Evolutionary conservation across 2,329 filamentous ascomycete genomes (phyloP), one percentile per base, ranked within the genome.

Genomic region (Juglanconis oblonga): DNA sequence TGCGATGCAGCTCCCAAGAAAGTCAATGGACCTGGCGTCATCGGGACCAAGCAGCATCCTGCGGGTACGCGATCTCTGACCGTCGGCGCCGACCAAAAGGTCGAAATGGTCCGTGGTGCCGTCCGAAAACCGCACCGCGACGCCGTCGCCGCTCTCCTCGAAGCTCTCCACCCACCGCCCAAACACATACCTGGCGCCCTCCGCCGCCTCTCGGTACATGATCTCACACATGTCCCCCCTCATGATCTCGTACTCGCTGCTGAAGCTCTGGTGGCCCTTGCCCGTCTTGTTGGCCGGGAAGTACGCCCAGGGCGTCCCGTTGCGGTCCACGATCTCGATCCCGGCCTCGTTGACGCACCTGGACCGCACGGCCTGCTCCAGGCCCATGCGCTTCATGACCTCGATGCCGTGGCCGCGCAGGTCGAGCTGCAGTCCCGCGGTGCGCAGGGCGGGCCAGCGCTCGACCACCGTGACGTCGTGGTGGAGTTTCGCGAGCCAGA

Each of bases 241-340:
- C 76, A 87, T 81, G 52, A 87, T 81, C 71, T 87, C 85, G 62
- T 76, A 85, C 61, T 87, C 84, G 60, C 76, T 80, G 0, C 79
- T 82, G 31, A 84, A 69, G 8, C 69, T 70, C 64, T 82, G 78
- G 35, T 67, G 71, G 0, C 77, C 76, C 52, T 74, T 69, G 1
- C 75, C 77, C 0, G 76, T 68, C 48, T 71, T 71, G 61, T 77
- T 76, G 24, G 71, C 71, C n/a, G 68, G 66, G 44, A 81, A 72
- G 2, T 67, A 71, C n/a, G 77, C 82, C 38, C 70, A 68, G 2
- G 65, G 52, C 1, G 65, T 70, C 58, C 78, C 77, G 0, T 79
- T 74, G n/a, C 67, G 69, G 13, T 71, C 66, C 31, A 76, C 70
- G 3, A 76, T 68, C 6, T 69, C 65, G 9, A 80, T 68, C 2